These are phyloP conservation scores for Pisolithus sp. DNA, from an alignment of 768 basidiomycete species.

Conservation along the genomic window DNA sequence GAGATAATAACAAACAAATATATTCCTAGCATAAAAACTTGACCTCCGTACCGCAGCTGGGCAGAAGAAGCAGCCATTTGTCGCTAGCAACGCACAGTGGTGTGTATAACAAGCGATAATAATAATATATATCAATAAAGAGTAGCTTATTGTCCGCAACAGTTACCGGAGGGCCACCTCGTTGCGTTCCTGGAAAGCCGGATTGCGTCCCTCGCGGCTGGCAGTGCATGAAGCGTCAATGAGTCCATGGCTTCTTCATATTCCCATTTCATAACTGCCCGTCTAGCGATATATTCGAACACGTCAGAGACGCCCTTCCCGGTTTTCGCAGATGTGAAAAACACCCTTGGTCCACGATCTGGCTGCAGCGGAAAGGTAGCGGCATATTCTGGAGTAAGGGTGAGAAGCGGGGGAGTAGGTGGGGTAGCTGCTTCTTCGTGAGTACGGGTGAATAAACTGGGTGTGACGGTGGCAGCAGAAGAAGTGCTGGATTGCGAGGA, in stretches of 20 bases:
- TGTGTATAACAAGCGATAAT: background rate
- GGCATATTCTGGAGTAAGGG: conserved; percentile 8
- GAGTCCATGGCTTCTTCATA: conserved; percentile 55
- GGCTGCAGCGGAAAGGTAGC: conserved; percentile 20
- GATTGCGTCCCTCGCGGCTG: conserved; percentile 29
- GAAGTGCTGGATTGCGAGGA: conserved; percentile 33
- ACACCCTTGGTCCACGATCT: conserved; percentile 55
- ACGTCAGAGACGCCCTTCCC: conserved; percentile 65
- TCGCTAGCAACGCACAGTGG: too few relatives aligned
- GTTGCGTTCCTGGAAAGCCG: conserved; percentile 12
- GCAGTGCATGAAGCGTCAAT: conserved; percentile 32
- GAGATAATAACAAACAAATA: too few relatives aligned
- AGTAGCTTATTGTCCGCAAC: conserved; percentile 13
- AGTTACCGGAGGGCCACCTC: conserved; percentile 7
- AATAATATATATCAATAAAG: conserved; percentile 16
- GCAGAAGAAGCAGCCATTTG: too few relatives aligned
- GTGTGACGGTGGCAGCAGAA: conserved; percentile 53
- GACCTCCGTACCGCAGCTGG: too few relatives aligned
- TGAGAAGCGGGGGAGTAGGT: conserved; percentile 12
- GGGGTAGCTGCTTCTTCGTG: conserved; percentile 11
- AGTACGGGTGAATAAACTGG: conserved; percentile 45
- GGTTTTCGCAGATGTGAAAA: conserved; percentile 75
- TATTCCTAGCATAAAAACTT: too few relatives aligned
- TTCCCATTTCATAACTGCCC: conserved; percentile 60
- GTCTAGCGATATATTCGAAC: conserved; percentile 67